Conservation (phyloP, 192 early-diverging fungal species). For the Backusella circina region DNA sequence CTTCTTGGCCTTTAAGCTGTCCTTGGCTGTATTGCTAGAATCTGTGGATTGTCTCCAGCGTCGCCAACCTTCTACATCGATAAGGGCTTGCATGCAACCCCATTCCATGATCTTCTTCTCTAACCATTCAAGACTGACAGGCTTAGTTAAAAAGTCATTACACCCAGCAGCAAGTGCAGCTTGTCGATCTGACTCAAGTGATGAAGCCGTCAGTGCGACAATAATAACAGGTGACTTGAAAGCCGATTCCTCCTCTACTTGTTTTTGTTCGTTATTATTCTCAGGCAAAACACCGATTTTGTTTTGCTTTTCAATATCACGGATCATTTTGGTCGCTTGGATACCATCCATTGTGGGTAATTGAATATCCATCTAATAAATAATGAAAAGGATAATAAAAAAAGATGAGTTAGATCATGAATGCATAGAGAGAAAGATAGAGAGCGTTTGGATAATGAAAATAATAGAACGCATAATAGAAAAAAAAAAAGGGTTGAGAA, state of each 20-base stretch:
- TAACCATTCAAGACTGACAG: slow-evolving; percentile 79
- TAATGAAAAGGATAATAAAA: background rate
- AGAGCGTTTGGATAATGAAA: no score
- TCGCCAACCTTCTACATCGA: slow-evolving; percentile 75
- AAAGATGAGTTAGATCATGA: background rate
- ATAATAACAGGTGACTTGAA: slow-evolving; percentile 76
- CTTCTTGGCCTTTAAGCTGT: background rate
- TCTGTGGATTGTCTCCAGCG: slow-evolving; percentile 42
- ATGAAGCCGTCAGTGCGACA: slow-evolving; percentile 83
- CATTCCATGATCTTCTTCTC: slow-evolving; percentile 86
- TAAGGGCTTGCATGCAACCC: slow-evolving; percentile 90
- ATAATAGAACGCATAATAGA: no score
- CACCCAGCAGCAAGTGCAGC: slow-evolving; percentile 82
- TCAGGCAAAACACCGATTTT: slow-evolving; percentile 54
- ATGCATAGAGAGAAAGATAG: no score
- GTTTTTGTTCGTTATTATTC: background rate
- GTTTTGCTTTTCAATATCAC: slow-evolving; percentile 46
- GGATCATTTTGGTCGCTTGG: slow-evolving; percentile 60
- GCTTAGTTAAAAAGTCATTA: slow-evolving; percentile 91
- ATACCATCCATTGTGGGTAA: slow-evolving; percentile 73
- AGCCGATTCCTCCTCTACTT: slow-evolving; percentile 14
- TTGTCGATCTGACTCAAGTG: slow-evolving; percentile 60
- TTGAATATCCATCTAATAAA: slow-evolving; percentile 67
- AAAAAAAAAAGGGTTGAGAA: background rate
- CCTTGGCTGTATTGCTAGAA: background rate